Conservation (phyloP, 108 stramenopile genomes). For the Fragilaria crotonensis region DNA sequence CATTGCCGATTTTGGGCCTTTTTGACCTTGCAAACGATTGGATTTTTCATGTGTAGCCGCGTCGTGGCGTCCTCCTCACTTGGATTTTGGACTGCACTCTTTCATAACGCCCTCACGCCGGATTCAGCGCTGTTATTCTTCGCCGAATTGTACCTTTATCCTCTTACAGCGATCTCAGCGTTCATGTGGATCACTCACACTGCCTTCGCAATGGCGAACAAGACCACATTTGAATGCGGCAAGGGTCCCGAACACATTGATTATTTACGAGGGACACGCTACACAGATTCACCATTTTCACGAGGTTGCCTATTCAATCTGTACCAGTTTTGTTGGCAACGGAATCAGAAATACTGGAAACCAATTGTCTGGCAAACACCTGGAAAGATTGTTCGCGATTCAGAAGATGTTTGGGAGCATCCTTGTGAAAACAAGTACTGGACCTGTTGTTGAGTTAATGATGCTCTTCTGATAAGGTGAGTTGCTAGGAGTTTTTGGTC, state of each 20-base stretch:
- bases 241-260: conserved; percentile 48
- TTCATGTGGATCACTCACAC: conserved; percentile 38
- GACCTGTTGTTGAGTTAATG: conserved; percentile 50
- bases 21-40: conserved; percentile 38
- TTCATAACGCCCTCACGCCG: conserved; percentile 6
- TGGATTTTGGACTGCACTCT: conserved; percentile 6
- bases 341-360: conserved; percentile 34
- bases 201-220: conserved; percentile 37
- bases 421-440: conserved; percentile 85
- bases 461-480: neutral
- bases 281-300: conserved; percentile 55
- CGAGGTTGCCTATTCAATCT: conserved; percentile 38
- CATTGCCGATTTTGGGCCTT: conserved; percentile 86
- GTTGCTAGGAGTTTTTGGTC: neutral
- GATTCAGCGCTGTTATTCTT: too few relatives aligned
- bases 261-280: conserved; percentile 48
- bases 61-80: conserved; percentile 21
- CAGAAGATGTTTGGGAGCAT: conserved; percentile 75
- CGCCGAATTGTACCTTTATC: conserved; percentile 47
- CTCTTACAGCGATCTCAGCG: conserved; percentile 18
- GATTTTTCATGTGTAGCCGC: conserved; percentile 26
- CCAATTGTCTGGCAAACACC: conserved; percentile 66
- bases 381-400: conserved; percentile 47
- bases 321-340: conserved; percentile 30
- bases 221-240: conserved; percentile 58